Percentiles rank a stretch among this genome's conserved stretches.
Evolutionary conservation across 2,329 filamentous ascomycete species (phyloP).

Genomic region (Xylaria hypoxylon): DNA sequence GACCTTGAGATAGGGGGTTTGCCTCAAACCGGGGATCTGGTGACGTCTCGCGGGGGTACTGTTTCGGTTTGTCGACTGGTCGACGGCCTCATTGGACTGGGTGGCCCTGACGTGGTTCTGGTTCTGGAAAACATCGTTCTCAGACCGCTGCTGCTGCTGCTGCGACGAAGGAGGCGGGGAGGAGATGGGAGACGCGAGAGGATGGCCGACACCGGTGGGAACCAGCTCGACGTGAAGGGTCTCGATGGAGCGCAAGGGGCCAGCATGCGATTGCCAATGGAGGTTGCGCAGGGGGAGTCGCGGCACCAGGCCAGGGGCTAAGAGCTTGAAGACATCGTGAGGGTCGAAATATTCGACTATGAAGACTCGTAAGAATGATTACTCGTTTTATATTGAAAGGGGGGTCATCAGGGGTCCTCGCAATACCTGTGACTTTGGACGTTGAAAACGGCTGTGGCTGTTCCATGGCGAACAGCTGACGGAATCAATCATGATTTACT

Average conservation of each 20-base stretch:
- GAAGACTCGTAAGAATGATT: conserved; percentile 33
- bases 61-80: conserved; percentile 53
- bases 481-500: conserved; percentile 44
- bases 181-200: conserved; percentile 52
- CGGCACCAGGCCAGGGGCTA: conserved; percentile 80
- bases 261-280: conserved; percentile 95
- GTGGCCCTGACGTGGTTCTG: conserved; percentile 62
- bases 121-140: conserved; percentile 72
- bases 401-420: conserved; percentile 29
- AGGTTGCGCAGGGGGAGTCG: conserved; percentile 89
- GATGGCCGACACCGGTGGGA: conserved; percentile 63
- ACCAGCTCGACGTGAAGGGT: conserved; percentile 91
- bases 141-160: conserved; percentile 42
- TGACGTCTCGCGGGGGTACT: conserved; percentile 74
- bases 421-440: conserved; percentile 79
- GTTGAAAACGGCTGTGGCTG: conserved; percentile 75
- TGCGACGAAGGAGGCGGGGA: conserved; percentile 50
- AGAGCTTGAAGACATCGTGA: conserved; percentile 83
- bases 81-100: conserved; percentile 54
- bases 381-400: not conserved
- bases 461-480: conserved; percentile 66
- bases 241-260: conserved; percentile 91
- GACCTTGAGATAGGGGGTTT: conserved; percentile 93
- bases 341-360: conserved; percentile 97
- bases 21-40: conserved; percentile 92